Evolutionary conservation across 306 rosid species (phyloP).

Genomic region (Lathyrus aphaca): DNA sequence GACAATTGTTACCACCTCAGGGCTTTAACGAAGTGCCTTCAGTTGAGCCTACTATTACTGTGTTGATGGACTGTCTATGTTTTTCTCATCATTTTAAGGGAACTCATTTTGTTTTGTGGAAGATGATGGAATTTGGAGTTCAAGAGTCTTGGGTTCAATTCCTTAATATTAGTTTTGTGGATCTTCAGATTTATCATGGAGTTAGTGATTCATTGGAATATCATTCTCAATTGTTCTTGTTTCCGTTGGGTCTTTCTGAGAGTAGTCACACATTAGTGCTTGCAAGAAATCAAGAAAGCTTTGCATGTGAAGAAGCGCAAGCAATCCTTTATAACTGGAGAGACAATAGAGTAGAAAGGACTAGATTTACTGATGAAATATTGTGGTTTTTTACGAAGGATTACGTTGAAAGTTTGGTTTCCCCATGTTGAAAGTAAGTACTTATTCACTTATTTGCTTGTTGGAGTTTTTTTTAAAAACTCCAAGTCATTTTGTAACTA

Average conservation of each 20-base stretch:
- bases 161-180: no score
- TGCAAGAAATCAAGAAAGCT: neutral
- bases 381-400: neutral
- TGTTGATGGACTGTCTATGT: neutral
- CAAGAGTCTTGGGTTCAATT: no score
- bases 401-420: slow-evolving; percentile 7
- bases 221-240: neutral
- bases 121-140: no score
- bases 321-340: slow-evolving; percentile 10
- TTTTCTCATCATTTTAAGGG: neutral
- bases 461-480: no score
- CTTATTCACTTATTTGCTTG: neutral
- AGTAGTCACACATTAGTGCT: neutral
- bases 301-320: neutral
- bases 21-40: neutral
- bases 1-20: neutral
- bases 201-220: neutral
- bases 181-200: neutral
- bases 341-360: neutral
- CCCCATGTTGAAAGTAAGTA: slow-evolving; percentile 3
- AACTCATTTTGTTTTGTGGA: neutral
- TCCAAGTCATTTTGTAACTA: neutral
- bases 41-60: neutral
- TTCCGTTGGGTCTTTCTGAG: no score
- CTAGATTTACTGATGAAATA: neutral